Conservation (phyloP, 148 eudicot species). For the Nepenthes gracilis region DNA sequence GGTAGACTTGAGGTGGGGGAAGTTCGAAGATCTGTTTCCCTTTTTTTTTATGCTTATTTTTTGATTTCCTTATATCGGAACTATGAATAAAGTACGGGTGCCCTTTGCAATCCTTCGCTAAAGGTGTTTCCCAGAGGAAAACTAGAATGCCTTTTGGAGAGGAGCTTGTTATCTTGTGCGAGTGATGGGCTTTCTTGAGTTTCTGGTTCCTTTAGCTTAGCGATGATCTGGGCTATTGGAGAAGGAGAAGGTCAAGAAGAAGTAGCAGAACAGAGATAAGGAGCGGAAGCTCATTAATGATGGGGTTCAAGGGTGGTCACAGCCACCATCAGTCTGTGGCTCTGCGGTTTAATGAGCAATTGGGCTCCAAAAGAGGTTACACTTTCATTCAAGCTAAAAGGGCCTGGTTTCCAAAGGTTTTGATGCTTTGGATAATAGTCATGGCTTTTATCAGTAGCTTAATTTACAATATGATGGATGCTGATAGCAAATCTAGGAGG, state of each 20-base stretch:
- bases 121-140: no score
- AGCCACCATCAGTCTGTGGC: conserved; percentile 33
- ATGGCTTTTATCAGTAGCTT: conserved; percentile 8
- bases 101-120: no score
- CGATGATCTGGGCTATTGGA: conserved; percentile 10
- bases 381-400: conserved; percentile 14
- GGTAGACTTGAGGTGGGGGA: no score
- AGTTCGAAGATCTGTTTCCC: no score
- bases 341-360: conserved; percentile 25
- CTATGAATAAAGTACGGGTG: no score
- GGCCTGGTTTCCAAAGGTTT: conserved; percentile 11
- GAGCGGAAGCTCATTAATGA: conserved; percentile 7
- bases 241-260: conserved; percentile 2
- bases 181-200: conserved; percentile 6
- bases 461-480: conserved; percentile 29
- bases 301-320: conserved; percentile 26
- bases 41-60: no score
- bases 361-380: conserved; percentile 33
- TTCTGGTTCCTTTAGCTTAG: not conserved
- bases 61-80: no score
- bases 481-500: conserved; percentile 28
- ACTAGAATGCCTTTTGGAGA: not conserved
- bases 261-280: conserved; percentile 1
- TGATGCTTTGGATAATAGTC: conserved; percentile 18
- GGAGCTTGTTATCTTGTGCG: not conserved